These are phyloP conservation scores for Decorospora gaudefroyi DNA, from an alignment of 2,329 filamentous ascomycete genomes.

Conservation along the genomic window DNA sequence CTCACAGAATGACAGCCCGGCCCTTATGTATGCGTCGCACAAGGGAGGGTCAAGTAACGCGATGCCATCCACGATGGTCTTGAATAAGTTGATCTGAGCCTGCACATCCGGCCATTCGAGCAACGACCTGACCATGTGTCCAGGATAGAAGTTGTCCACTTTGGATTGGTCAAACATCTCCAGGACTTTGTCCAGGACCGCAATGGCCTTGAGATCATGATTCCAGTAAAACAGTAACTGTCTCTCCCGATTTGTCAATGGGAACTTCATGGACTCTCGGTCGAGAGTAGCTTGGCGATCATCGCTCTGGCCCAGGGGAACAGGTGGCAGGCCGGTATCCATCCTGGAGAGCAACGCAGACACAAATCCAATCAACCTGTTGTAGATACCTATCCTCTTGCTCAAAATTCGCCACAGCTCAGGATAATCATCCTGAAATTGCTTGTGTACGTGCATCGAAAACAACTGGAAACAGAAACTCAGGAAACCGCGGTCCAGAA, in stretches of 20 bases:
- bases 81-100: constrained; percentile 23
- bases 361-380: constrained; percentile 39
- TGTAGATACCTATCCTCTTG: constrained; percentile 41
- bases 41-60: constrained; percentile 29
- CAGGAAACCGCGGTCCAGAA: constrained; percentile 37
- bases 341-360: constrained; percentile 34
- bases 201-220: constrained; percentile 35
- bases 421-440: constrained; percentile 16
- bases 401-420: constrained; percentile 38
- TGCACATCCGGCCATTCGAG: constrained; percentile 24
- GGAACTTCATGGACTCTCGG: constrained; percentile 32
- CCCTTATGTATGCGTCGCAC: constrained; percentile 41
- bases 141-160: constrained; percentile 40
- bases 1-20: constrained; percentile 41
- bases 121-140: constrained; percentile 43
- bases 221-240: constrained; percentile 34
- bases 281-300: constrained; percentile 32
- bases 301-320: constrained; percentile 5
- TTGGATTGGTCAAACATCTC: constrained; percentile 41
- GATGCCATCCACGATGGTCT: constrained; percentile 40
- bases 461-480: constrained; percentile 38
- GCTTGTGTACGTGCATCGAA: constrained; percentile 31
- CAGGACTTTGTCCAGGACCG: constrained; percentile 44
- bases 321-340: constrained; percentile 27
- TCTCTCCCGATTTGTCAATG: constrained; percentile 33